Evolutionary conservation across 495 filamentous ascomycete genomes (phyloP).

Genomic region (Hypoxylon crocopeplum): DNA sequence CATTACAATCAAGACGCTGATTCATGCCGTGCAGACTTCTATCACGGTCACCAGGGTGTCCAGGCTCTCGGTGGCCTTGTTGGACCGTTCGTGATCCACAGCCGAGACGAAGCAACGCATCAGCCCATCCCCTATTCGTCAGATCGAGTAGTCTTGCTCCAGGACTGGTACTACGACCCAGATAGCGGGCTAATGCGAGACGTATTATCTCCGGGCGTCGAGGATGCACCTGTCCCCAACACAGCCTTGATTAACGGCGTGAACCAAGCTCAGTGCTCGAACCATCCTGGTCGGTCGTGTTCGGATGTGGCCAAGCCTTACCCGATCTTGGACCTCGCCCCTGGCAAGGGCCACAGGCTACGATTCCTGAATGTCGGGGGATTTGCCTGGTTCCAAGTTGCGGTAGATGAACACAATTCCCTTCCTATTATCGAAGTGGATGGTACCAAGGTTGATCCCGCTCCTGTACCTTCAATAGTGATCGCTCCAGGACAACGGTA

Average conservation of each 20-base stretch:
- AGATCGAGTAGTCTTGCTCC: slow-evolving; percentile 62
- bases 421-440: slow-evolving; percentile 73
- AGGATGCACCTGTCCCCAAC: slow-evolving; percentile 66
- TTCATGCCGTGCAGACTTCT: slow-evolving; percentile 42
- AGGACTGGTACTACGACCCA: slow-evolving; percentile 65
- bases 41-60: slow-evolving; percentile 50
- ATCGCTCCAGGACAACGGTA: slow-evolving; percentile 73
- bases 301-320: slow-evolving; percentile 50
- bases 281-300: slow-evolving; percentile 54
- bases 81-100: slow-evolving; percentile 63
- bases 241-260: slow-evolving; percentile 71
- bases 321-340: slow-evolving; percentile 53
- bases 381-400: slow-evolving; percentile 64
- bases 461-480: slow-evolving; percentile 55
- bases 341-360: slow-evolving; percentile 67
- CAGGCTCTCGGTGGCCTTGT: slow-evolving; percentile 60
- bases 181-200: slow-evolving; percentile 54
- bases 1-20: slow-evolving; percentile 35
- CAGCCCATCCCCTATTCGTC: slow-evolving; percentile 52
- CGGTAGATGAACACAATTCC: slow-evolving; percentile 53
- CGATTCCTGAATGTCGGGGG: slow-evolving; percentile 72
- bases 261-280: slow-evolving; percentile 55
- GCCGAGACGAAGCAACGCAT: slow-evolving; percentile 48
- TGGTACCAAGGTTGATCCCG: slow-evolving; percentile 69
- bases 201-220: slow-evolving; percentile 59